Conservation (phyloP, 768 basidiomycete genomes). For the Lentinula aciculospora region DNA sequence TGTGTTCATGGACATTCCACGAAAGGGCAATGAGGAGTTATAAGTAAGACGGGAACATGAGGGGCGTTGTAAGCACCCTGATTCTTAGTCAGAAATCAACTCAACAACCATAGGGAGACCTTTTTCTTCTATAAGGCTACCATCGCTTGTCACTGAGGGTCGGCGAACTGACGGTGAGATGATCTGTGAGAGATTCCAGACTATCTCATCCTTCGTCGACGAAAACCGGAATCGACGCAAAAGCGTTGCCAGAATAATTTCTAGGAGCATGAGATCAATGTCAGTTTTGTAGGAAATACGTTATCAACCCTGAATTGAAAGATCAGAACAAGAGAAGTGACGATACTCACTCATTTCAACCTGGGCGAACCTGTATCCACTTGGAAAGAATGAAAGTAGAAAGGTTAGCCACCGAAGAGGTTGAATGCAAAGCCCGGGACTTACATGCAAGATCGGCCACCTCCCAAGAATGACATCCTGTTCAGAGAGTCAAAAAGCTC, state of each 20-base stretch:
- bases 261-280: constrained; percentile 14
- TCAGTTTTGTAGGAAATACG: too few relatives aligned
- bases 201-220: constrained; percentile 28
- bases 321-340: too few relatives aligned
- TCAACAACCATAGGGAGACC: constrained; percentile 29
- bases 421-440: constrained; percentile 7
- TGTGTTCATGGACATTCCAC: not conserved
- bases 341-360: constrained; percentile 51
- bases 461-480: constrained; percentile 55
- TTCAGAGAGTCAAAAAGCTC: not conserved
- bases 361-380: constrained; percentile 50
- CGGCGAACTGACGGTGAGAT: constrained; percentile 35
- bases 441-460: constrained; percentile 49
- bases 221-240: constrained; percentile 30
- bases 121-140: constrained; percentile 21
- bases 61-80: too few relatives aligned
- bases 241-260: constrained; percentile 33
- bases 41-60: not conserved
- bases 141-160: constrained; percentile 6
- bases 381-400: too few relatives aligned
- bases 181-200: constrained; percentile 45
- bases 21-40: not conserved
- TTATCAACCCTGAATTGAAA: too few relatives aligned
- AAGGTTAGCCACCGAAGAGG: not conserved
- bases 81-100: not conserved